Percentiles rank a stretch among this genome's conserved stretches.
Conservation (phyloP, 108 stramenopile species). For the Skeletonema costatum region DNA sequence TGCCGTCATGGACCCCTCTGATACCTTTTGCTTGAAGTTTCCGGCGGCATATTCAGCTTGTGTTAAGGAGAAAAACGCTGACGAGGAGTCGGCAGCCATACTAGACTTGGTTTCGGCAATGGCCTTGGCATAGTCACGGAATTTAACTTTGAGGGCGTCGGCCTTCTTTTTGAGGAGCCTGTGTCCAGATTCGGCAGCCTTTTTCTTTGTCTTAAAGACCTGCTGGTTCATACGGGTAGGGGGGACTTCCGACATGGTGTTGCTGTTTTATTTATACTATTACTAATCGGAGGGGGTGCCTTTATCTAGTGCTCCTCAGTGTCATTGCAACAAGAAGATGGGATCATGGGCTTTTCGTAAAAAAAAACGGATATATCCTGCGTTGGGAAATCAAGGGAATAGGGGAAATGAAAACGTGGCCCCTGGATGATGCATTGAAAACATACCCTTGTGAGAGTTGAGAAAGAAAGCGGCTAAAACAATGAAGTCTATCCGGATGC, state of each 20-base stretch:
- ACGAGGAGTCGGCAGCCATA: slow-evolving; percentile 85
- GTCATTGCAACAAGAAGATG: neutral
- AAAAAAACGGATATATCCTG: too few relatives aligned
- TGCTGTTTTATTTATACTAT: slow-evolving; percentile 1
- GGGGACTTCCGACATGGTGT: slow-evolving; percentile 87
- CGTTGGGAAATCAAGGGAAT: too few relatives aligned
- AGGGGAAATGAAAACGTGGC: too few relatives aligned
- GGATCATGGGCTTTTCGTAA: too few relatives aligned
- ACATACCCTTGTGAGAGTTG: too few relatives aligned
- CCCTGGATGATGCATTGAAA: too few relatives aligned
- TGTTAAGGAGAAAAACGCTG: slow-evolving; percentile 94
- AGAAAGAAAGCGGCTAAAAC: too few relatives aligned
- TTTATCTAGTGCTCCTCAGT: neutral
- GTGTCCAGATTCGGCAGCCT: slow-evolving; percentile 94
- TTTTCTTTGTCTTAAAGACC: slow-evolving; percentile 94
- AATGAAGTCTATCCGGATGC: too few relatives aligned
- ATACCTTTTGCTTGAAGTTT: slow-evolving; percentile 95
- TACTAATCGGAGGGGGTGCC: neutral
- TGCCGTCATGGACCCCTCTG: slow-evolving; percentile 88
- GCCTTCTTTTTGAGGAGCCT: slow-evolving; percentile 97
- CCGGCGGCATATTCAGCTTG: slow-evolving; percentile 99
- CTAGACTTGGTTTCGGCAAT: slow-evolving; percentile 93
- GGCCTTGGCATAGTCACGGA: slow-evolving; percentile 94
- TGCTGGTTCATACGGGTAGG: slow-evolving; percentile 99
- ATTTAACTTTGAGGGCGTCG: slow-evolving; percentile 97